Evolutionary conservation across 257 asterid genomes (phyloP).

Genomic region (Fraxinus pennsylvanica): DNA sequence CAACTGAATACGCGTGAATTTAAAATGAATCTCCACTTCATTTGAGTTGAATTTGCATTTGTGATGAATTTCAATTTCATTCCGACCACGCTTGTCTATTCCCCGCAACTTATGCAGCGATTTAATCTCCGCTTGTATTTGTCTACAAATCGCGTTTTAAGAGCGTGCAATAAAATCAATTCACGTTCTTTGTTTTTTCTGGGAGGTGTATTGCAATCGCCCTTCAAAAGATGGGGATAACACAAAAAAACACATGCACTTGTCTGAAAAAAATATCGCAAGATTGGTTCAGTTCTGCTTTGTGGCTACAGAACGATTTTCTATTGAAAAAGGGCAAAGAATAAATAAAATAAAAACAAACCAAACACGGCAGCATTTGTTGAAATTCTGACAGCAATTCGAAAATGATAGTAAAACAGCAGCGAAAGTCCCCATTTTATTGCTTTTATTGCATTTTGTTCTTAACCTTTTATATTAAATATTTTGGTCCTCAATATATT

Average conservation of each 20-base stretch:
- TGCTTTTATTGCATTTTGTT: not conserved
- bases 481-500: not conserved
- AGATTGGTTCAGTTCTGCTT: not conserved
- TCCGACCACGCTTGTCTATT: conserved; percentile 64
- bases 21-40: conserved; percentile 55
- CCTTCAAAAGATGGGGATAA: not conserved
- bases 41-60: conserved; percentile 48
- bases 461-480: not conserved
- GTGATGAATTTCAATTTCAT: conserved; percentile 68
- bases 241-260: not conserved
- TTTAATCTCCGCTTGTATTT: conserved; percentile 34
- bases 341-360: no score
- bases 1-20: conserved; percentile 66
- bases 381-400: no score
- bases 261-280: not conserved
- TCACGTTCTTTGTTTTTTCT: not conserved
- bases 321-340: no score
- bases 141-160: conserved; percentile 3
- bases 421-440: not conserved
- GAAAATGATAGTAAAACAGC: not conserved
- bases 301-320: no score
- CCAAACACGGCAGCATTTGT: no score
- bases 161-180: conserved; percentile 30
- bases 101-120: conserved; percentile 71
- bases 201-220: not conserved